Evolutionary conservation across 768 basidiomycete genomes (phyloP).

Genomic region (Sporobolomyces pararoseus): DNA sequence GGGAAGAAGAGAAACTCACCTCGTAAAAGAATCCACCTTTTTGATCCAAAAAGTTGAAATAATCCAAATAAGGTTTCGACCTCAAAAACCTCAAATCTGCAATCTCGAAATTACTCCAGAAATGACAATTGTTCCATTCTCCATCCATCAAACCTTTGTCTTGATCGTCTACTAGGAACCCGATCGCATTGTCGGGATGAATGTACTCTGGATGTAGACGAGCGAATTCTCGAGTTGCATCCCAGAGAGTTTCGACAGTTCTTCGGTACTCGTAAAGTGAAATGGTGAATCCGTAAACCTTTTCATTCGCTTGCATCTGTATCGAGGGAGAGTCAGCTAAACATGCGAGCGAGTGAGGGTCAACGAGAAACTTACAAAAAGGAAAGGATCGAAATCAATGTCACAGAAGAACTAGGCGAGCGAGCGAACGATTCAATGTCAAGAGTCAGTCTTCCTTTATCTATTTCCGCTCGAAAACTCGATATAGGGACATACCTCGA

Average conservation of each 20-base stretch:
- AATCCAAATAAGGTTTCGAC: constrained; percentile 51
- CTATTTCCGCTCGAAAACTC: too few relatives aligned
- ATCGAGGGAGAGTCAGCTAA: constrained; percentile 39
- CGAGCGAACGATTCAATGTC: not conserved
- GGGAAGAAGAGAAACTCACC: too few relatives aligned
- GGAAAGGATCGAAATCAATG: constrained; percentile 53
- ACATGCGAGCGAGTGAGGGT: too few relatives aligned
- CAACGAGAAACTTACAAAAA: constrained; percentile 13
- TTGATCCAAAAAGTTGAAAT: constrained; percentile 74
- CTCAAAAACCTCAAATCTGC: constrained; percentile 80
- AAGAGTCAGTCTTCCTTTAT: too few relatives aligned
- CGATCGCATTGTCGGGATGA: constrained; percentile 63
- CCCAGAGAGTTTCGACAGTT: constrained; percentile 80
- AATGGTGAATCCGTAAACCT: constrained; percentile 82
- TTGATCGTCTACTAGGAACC: constrained; percentile 70
- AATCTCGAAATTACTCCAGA: constrained; percentile 94
- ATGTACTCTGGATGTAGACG: constrained; percentile 62
- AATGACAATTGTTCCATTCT: constrained; percentile 57
- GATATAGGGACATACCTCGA: not conserved
- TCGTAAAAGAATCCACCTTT: constrained; percentile 57
- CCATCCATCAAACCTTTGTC: constrained; percentile 51
- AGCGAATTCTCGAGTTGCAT: constrained; percentile 63
- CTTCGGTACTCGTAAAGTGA: constrained; percentile 70
- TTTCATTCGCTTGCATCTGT: constrained; percentile 74
- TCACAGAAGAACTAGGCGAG: constrained; percentile 65